Evolutionary conservation across 2,329 filamentous ascomycete genomes (phyloP), one percentile per base, ranked within the genome.

Genomic region (Botrytis deweyae): DNA sequence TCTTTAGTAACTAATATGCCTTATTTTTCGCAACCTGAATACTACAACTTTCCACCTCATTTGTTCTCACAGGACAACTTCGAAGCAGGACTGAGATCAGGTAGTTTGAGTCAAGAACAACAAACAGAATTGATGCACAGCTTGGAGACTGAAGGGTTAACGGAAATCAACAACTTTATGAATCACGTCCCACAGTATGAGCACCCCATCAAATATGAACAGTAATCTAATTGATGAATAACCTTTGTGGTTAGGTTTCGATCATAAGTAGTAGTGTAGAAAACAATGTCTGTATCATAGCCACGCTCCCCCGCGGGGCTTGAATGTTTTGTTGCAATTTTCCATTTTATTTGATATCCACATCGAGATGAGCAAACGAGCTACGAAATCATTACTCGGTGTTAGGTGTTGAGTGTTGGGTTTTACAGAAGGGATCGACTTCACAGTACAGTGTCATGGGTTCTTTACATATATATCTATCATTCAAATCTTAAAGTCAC

Each of bases 51-150:
- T 72, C 76, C 76, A 4, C 74, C 76, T n/a, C 78, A 76, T 69
- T 61, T 79, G 61, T 81, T 76, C 76, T 83, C 84, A 62, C 84
- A 85, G 64, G 82, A 83, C 18, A 84, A 83, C 73, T 83, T 83
- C 44, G 80, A 83, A 75, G 81, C 85, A 79, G 79, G 83, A 76
- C 81, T 80, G 87, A 88, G 80, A 74, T 89, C 89, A 78, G 93
- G 90, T 76, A 92, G 87, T 74, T 84, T 97, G 46, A 95, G 90
- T 74, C 91, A 94, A 76, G 89, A 93, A 79, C 93, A 97, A 82
- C 93, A 96, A 82, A 84, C 91, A 76, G 93, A 97, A 84, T 85
- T 97, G 55, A 94, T 97, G 92, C 89, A 91, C 72, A 90, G 90
- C 67, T 86, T 97, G 49, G 92, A 96, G 81, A 92, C 85, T 77